Evolutionary conservation across 257 asterid species (phyloP), one percentile per base, ranked within the genome.

Genomic region (Paraleonurus japonicus): DNA sequence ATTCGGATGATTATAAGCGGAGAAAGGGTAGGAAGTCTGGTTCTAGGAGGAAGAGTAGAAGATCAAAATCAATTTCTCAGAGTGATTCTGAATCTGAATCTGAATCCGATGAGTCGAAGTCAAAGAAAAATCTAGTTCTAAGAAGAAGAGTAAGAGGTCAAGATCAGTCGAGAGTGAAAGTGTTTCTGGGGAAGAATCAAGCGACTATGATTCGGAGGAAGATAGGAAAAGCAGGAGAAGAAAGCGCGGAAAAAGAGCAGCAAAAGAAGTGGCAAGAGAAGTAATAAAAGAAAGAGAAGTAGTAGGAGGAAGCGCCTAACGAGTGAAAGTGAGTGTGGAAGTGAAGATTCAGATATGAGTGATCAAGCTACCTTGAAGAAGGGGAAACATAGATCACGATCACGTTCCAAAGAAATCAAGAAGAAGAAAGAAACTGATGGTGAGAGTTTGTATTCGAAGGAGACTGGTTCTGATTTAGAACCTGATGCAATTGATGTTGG

Each of bases 321-420:
- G 1, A 86, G 83, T 54, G 88, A 81, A 62, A 85, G 86, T 72
- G 85, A 80, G 80, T 84, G 89, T 66, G 90, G 54, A 53, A 85
- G 81, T 74, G 95, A 86, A 53, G 89, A 72, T 77, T 86, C 97
- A 20, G 95, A 79, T 70, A 57, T n/a, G 33, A 78, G 82, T 61
- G 85, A 83, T 65, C 67, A 22, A 32, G 65, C n/a, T 57, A 78
- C 72, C 70, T 61, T 28, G 10, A 87, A 81, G 81, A 88, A 78
- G 55, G 76, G 30, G 69, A 87, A 81, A 65, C 57, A n/a, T 1
- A n/a, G 85, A 60, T 75, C 82, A 50, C 74, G 86, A 37, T 85
- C 86, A 17, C 61, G 61, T 69, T 75, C 88, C 33, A 81, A 79
- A 69, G 72, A 67, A 57, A 82, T 79, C 86, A 86, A 78, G 80